Percentiles rank a stretch among this genome's conserved stretches.
phyloP scores from a whole-genome alignment of 2,329 filamentous ascomycete species.

The Fusarium compactum region DNA sequence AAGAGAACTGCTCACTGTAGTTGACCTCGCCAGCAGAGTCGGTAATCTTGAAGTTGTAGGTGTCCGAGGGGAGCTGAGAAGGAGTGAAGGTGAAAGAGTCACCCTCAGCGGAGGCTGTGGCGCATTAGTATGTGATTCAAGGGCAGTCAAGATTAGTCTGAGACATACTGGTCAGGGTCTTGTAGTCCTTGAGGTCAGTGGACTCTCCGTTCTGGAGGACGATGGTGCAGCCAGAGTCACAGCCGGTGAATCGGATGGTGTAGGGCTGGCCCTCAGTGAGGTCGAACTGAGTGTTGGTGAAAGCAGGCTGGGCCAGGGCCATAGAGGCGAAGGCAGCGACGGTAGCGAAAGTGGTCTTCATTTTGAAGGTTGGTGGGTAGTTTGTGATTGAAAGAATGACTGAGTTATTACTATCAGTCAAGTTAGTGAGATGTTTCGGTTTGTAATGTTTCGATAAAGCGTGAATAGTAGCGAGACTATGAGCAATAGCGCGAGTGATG shows the following conservation, averaged over 20 bases:
- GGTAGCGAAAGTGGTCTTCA: slow-evolving; percentile 53
- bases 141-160: no score
- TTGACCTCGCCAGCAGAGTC: slow-evolving; percentile 47
- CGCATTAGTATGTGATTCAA: not conserved
- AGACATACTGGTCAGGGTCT: slow-evolving; percentile 50
- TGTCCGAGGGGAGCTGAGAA: slow-evolving; percentile 45
- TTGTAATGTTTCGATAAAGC: slow-evolving; percentile 9
- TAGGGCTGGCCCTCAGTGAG: slow-evolving; percentile 50
- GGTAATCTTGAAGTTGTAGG: slow-evolving; percentile 54
- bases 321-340: slow-evolving; percentile 48
- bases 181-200: slow-evolving; percentile 48
- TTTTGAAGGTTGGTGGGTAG: slow-evolving; percentile 49
- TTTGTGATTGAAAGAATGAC: slow-evolving; percentile 44
- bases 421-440: slow-evolving; percentile 25
- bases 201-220: slow-evolving; percentile 49
- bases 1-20: slow-evolving; percentile 51
- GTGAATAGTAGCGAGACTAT: slow-evolving; percentile 5
- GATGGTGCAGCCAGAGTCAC: slow-evolving; percentile 52
- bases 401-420: slow-evolving; percentile 42
- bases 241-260: slow-evolving; percentile 51
- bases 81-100: slow-evolving; percentile 49
- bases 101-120: slow-evolving; percentile 32
- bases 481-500: slow-evolving; percentile 5
- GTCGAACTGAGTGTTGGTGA: slow-evolving; percentile 51
- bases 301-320: slow-evolving; percentile 48